phyloP scores from a whole-genome alignment of 805 yeast genomes.

The Suhomyces prunicola region DNA sequence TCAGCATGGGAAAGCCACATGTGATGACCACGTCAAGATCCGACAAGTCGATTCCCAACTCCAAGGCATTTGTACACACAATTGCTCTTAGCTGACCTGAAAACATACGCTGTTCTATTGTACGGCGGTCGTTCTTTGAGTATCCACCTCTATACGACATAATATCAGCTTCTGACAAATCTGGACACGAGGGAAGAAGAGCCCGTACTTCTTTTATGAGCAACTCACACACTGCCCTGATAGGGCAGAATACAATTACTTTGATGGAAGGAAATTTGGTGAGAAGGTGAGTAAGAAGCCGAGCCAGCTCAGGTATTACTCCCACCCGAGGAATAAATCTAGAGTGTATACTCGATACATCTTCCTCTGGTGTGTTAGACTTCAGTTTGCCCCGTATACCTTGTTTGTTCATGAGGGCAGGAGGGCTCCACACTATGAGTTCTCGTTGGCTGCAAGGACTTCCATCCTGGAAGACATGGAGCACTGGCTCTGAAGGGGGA shows the following conservation, averaged over 20 bases:
- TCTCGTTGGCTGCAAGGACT: constrained; percentile 81
- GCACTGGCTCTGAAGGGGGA: constrained; percentile 38
- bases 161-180: constrained; percentile 52
- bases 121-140: constrained; percentile 77
- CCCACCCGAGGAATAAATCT: constrained; percentile 50
- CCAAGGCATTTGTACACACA: constrained; percentile 92
- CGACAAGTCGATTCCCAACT: constrained; percentile 93
- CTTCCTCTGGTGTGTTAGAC: background rate
- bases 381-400: constrained; percentile 31
- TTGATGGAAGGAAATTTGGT: constrained; percentile 53
- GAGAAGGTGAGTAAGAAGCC: constrained; percentile 63
- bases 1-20: constrained; percentile 89
- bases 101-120: constrained; percentile 88
- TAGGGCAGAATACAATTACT: constrained; percentile 87
- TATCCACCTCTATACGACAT: constrained; percentile 97
- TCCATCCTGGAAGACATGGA: constrained; percentile 74
- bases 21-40: constrained; percentile 86
- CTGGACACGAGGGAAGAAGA: constrained; percentile 16
- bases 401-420: constrained; percentile 51
- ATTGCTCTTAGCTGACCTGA: constrained; percentile 81
- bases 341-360: background rate
- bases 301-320: constrained; percentile 74
- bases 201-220: constrained; percentile 78
- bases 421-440: constrained; percentile 83
- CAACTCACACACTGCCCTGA: constrained; percentile 81